Evolutionary conservation across 257 asterid genomes (phyloP), one percentile per base, ranked within the genome.

Genomic region (Salvia hispanica): DNA sequence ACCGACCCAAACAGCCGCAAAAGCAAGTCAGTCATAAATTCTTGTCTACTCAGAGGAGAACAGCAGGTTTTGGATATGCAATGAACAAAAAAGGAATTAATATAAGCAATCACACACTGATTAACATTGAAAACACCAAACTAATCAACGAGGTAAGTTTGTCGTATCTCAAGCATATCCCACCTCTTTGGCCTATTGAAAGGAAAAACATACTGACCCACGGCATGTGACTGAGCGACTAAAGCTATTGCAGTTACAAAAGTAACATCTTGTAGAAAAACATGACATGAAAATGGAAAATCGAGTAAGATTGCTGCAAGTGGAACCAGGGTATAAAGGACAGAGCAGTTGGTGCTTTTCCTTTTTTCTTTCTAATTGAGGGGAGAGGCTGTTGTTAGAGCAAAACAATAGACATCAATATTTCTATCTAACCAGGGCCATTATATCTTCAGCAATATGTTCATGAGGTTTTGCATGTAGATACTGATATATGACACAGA

Each of bases 121-220:
- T 16, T n/a, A 28, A 45, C 6, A 28, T 40, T 39, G 43, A 15
- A 50, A 64, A 31, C 2, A 5, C 53, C 43, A 55, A 44, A 67
- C 15, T 71, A 11, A 63, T 18, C 28, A 12, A 48, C 64, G 56
- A 64, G 59, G 42, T 15, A 69, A 7, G 40, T 48, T 53, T 50
- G 40, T 56, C 25, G 31, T 54, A 44, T 34, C 61, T 62, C 39
- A 5, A 36, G 25, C 25, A 45, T 13, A 16, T 13, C 15, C 73
- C 12, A 15, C 60, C 47, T 51, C 51, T 28, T 12, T 4, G 28
- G 45, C 21, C 37, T 51, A 44, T 53, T 8, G 25, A 75, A 36
- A 58, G 40, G 54, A 57, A 62, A 67, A 72, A 11, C 52, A 21
- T 57, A 46, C 21, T 45, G 31, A 73, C 53, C 9, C 31, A 50